Conservation (phyloP, 2,329 filamentous ascomycete species). For the Diaporthe caulivora region DNA sequence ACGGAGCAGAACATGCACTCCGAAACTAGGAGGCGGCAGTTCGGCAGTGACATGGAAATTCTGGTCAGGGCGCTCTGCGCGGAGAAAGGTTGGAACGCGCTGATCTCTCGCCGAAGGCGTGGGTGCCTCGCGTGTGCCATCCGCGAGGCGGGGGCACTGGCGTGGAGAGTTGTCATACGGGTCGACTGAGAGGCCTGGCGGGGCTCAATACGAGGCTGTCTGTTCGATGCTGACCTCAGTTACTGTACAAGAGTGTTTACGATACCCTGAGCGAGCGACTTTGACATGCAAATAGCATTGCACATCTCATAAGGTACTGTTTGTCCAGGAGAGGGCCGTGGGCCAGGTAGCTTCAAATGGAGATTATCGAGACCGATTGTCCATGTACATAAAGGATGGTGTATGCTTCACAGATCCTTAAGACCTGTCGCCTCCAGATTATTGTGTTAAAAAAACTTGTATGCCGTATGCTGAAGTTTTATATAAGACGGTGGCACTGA, state of each 20-base stretch:
- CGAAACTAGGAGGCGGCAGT: constrained; percentile 68
- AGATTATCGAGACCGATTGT: background rate
- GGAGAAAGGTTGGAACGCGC: constrained; percentile 79
- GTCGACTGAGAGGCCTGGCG: constrained; percentile 57
- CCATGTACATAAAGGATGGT: background rate
- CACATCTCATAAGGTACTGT: background rate
- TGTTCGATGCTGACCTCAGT: background rate
- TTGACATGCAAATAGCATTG: constrained; percentile 16
- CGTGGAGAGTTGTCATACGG: constrained; percentile 75
- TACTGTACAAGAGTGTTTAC: constrained; percentile 28
- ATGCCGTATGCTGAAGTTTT: background rate
- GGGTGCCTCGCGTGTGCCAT: constrained; percentile 82
- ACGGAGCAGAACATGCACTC: constrained; percentile 66
- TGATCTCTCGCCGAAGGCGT: constrained; percentile 75
- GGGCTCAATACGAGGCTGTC: background rate
- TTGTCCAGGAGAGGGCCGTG: background rate
- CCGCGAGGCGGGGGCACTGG: constrained; percentile 78
- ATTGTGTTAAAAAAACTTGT: background rate
- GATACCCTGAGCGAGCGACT: constrained; percentile 37
- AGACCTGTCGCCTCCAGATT: no score
- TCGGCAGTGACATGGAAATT: constrained; percentile 76
- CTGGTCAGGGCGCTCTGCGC: constrained; percentile 80
- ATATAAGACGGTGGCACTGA: background rate
- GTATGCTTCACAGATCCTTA: background rate
- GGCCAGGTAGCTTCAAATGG: background rate